Conservation (phyloP, 148 eudicot species). For the Camellia sinensis region DNA sequence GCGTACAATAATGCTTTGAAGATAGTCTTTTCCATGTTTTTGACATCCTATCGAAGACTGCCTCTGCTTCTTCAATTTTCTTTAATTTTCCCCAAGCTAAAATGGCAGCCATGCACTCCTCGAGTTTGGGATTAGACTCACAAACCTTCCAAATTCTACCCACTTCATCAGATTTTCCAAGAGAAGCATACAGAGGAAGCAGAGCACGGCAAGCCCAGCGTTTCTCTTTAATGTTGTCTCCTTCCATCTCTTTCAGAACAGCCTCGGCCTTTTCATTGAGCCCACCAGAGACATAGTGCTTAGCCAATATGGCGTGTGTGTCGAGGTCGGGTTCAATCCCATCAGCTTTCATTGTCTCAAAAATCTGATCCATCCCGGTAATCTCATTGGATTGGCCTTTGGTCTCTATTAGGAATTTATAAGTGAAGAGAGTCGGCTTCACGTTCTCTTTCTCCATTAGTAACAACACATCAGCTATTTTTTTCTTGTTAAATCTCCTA, state of each 20-base stretch:
- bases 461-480: conserved; percentile 72
- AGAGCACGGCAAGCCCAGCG: conserved; percentile 33
- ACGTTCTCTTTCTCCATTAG: conserved; percentile 84
- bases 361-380: conserved; percentile 72
- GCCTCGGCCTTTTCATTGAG: conserved; percentile 66
- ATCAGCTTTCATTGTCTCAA: conserved; percentile 83
- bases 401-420: conserved; percentile 63
- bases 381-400: conserved; percentile 74
- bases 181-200: conserved; percentile 64
- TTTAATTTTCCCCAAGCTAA: conserved; percentile 83
- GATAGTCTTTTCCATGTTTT: conserved; percentile 32
- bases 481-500: conserved; percentile 65
- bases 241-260: conserved; percentile 71
- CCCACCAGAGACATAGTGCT: conserved; percentile 54
- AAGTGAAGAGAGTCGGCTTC: conserved; percentile 64
- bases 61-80: conserved; percentile 66
- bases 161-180: conserved; percentile 74
- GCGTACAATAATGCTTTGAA: conserved; percentile 40
- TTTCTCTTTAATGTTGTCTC: conserved; percentile 29
- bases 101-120: conserved; percentile 58
- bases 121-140: conserved; percentile 35
- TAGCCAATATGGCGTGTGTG: conserved; percentile 45
- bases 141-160: conserved; percentile 64
- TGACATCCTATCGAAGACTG: conserved; percentile 44
- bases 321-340: conserved; percentile 42